Evolutionary conservation across 2,329 filamentous ascomycete species (phyloP), one percentile per base, ranked within the genome.

Genomic region (Triangularia verruculosa): DNA sequence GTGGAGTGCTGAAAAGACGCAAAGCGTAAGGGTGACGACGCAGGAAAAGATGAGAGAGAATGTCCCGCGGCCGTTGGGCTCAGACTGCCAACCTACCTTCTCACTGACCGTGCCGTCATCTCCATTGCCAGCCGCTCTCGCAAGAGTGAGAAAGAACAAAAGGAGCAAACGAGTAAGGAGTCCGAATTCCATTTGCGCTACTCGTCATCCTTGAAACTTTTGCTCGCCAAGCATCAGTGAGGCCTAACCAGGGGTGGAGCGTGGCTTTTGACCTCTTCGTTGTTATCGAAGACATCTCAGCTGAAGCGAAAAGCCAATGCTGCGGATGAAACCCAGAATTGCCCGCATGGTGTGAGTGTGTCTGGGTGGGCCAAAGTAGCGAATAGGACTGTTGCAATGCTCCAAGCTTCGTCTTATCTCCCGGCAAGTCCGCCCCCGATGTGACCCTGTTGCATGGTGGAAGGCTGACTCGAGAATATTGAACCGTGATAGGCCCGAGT

Each of bases 1-100:
- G 17, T 65, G 63, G 22, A 65, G 34, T 7, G 63, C 63, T 20
- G 63, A 63, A 57, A 61, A 65, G 8, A 65, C 63, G 12, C 61
- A 65, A 1, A 65, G 53, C 1, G 57, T 62, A 12, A 65, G 63
- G 1, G 63, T 63, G 5, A 61, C 51, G 24, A 65, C 30, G 32
- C 57, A 65, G 2, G 57, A 60, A 20, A 62, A 51, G 20, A 65
- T 15, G 11, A 65, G 61, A 12, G 61, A 61, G 28, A 57, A 55
- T 11, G 63, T 65, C 6, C 63, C 61, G 6, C 61, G 61, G 28
- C 58, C 53, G 13, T 56, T 55, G 13, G 61, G 61, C 27, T 63
- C 57, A 4, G 57, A 7, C 34, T 52, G 53, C 62, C 58, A 57
- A 15, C n/a, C 34, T n/a, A 39, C 7, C 17, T 39, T 39, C 5